Evolutionary conservation across 805 yeast species (phyloP).

Genomic region (Ogataea allantospora): DNA sequence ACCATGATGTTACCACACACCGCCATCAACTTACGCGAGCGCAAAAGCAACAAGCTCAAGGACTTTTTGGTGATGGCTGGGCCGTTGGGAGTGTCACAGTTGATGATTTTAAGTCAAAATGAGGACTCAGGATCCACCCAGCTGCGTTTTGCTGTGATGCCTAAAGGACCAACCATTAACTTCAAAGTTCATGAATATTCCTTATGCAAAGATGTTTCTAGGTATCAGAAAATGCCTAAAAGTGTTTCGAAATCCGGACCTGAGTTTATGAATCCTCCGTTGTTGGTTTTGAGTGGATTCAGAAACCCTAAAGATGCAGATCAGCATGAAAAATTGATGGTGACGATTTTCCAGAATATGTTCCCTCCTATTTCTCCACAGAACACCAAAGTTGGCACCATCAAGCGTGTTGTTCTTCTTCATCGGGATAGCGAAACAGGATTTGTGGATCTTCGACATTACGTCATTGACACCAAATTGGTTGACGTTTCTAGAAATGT

Average conservation of each 20-base stretch:
- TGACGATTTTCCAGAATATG: slow-evolving; percentile 92
- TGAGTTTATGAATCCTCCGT: slow-evolving; percentile 77
- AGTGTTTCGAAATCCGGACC: slow-evolving; percentile 62
- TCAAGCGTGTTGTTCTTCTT: slow-evolving; percentile 81
- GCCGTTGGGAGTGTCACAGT: slow-evolving; percentile 87
- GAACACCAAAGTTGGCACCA: slow-evolving; percentile 65
- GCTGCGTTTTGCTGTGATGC: slow-evolving; percentile 80
- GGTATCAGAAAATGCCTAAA: slow-evolving; percentile 72
- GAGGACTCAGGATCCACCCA: slow-evolving; percentile 76
- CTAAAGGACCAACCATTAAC: slow-evolving; percentile 91
- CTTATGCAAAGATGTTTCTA: slow-evolving; percentile 74
- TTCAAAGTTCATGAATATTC: slow-evolving; percentile 78
- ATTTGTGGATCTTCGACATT: slow-evolving; percentile 82
- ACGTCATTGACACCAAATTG: slow-evolving; percentile 78
- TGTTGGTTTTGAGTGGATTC: slow-evolving; percentile 92
- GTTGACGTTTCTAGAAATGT: slow-evolving; percentile 76
- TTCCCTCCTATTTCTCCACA: slow-evolving; percentile 94
- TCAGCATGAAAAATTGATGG: slow-evolving; percentile 73
- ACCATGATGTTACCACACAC: slow-evolving; percentile 95
- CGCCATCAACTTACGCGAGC: slow-evolving; percentile 81
- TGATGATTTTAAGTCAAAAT: slow-evolving; percentile 82
- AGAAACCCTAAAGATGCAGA: slow-evolving; percentile 60
- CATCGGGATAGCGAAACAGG: slow-evolving; percentile 71
- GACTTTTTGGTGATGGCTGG: slow-evolving; percentile 99
- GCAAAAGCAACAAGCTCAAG: slow-evolving; percentile 81